Base-by-base conservation (phyloP, 768 basidiomycete genomes). In the Lenzites betulinus region DNA sequence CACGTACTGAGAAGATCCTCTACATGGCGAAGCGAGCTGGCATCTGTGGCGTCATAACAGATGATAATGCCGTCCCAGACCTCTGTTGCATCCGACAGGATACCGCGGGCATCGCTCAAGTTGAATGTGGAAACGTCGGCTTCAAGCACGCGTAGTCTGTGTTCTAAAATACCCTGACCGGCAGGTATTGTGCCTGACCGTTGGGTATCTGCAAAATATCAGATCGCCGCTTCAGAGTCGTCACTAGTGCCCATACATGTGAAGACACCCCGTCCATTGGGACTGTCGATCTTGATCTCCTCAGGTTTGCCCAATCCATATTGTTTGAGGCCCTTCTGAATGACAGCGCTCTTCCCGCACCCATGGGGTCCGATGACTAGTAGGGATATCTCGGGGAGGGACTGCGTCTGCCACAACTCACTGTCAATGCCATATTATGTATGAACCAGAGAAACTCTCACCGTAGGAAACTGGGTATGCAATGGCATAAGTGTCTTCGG, bases 261-360 rank as follows among this genome's bases (percentile, higher is more conserved):
- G 43, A 75, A 66, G 36, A 43, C 38, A 35, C 54, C 43, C 25
- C 62, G 56, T 3, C 65, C 64, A 9, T 65, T 59, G 0, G 61
- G 54, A 16, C 60, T 38, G 23, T 68, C 64, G 15, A 64, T 44
- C 30, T 49, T 65, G 48, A 63, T 64, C n/a, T 63, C 55, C 26
- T 64, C 62, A 2, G 73, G 68, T 33, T 73, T 71, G 9, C 70
- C 66, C 16, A 90, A 76, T 16, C 78, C 77, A 66, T 84, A 87
- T 2, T 80, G 78, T 63, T 83, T 86, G 56, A 94, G 77, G 12
- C 93, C 94, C 70, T 87, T 88, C 36, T 79, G 78, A 63, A 97
- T 90, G 51, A 93, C 81, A 2, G 86, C 84, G 1, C 92, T 88
- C 75, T 98, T 98, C 61, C 95, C 96, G 60, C 90, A 93, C 35